Conservation (phyloP, 1,284 basidiomycete species). For the Mycena sp. region DNA sequence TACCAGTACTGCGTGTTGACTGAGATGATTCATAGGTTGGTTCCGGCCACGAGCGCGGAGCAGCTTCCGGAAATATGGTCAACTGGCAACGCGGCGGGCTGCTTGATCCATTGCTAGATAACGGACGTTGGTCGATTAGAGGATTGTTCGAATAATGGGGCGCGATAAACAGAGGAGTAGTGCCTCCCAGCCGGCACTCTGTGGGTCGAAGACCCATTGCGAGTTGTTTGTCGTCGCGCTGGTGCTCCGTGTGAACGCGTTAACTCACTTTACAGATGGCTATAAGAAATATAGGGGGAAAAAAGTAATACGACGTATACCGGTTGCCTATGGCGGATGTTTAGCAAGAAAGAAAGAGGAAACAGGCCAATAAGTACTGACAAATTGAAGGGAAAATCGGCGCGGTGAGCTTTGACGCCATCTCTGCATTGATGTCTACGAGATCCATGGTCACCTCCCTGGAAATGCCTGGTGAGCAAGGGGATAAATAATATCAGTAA, state of each 20-base stretch:
- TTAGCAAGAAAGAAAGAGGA: background rate
- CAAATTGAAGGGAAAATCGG: conserved; percentile 22
- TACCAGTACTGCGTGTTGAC: no score
- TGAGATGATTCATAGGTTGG: no score
- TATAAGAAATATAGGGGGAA: background rate
- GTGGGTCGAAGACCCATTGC: conserved; percentile 17
- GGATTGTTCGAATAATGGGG: no score
- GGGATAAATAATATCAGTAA: background rate
- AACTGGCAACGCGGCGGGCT: conserved; percentile 48
- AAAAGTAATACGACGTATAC: background rate
- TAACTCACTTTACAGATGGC: conserved; percentile 18
- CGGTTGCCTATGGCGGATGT: conserved; percentile 7
- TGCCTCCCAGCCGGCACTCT: no score
- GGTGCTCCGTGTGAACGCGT: conserved; percentile 20
- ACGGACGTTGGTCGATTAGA: background rate
- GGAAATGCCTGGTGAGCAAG: no score
- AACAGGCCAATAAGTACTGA: background rate
- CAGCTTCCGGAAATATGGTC: conserved; percentile 60
- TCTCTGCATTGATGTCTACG: no score
- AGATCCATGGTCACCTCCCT: no score
- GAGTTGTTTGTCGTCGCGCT: conserved; percentile 12
- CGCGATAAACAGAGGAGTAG: no score
- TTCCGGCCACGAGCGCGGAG: no score
- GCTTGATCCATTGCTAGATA: conserved; percentile 11
- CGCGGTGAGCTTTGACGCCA: no score